Evolutionary conservation across 2,329 filamentous ascomycete species (phyloP), one percentile per base, ranked within the genome.

Genomic region (Lachnellula cervina): DNA sequence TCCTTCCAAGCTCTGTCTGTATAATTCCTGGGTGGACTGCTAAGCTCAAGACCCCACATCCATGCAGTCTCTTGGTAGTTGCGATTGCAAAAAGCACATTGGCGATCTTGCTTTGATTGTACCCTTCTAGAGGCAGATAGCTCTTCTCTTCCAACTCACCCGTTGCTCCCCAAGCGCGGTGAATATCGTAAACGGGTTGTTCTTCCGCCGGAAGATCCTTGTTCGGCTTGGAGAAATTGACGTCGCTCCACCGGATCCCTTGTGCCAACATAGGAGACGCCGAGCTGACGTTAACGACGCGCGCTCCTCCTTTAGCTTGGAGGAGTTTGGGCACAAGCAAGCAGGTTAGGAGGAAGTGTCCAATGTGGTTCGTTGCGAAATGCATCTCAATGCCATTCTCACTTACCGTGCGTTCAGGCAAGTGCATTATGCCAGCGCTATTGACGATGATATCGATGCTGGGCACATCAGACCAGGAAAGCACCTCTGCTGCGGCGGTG

Each of bases 371-470:
- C 4, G 48, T 60, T 23, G 61, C 62, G 28, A 63, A 61, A n/a
- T 62, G 59, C 32, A 62, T 56, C 50, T 64, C 62, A 38, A 70
- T 64, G 0, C 74, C 74, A 44, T 78, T 75, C 0, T 59, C 57
- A 1, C 68, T 71, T 14, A 67, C 55, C 11, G 59, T 59, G 1
- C 55, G 47, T 23, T 66, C 72, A 0, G 66, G 63, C 4, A 69
- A 55, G 8, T 65, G 71, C 74, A 76, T 76, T 54, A 76, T 67
- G 3, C 61, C 68, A 0, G 74, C 74, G 49, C 74, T 76, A 58
- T 76, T 76, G 7, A 76, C 67, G 6, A 77, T 57, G 9, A 76
- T 69, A 42, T 77, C 71, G n/a, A 77, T 68, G 5, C 55, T 52
- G 61, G 65, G 42, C 1, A 74, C 66, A 67, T 66, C 71, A 71